Base-by-base conservation (phyloP, 306 rosid genomes). In the Casuarina glauca region DNA sequence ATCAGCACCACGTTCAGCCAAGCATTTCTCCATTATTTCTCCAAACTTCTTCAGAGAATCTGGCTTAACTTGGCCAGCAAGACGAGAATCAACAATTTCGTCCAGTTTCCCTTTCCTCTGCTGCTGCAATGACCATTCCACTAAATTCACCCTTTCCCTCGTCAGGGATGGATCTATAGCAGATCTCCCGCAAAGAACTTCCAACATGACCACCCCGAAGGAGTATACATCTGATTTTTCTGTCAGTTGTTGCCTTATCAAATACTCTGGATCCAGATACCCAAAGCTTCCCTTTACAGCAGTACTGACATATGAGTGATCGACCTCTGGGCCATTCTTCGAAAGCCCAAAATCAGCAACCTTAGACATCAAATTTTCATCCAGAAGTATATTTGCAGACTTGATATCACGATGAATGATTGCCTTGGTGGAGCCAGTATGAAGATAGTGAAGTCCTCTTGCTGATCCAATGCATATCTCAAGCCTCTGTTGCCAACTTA, bases 311-410 rank as follows among this genome's bases (percentile, higher is more conserved):
- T 91, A 89, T 1, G 88, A 84, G 70, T 84, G 49, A 16, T 89
- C 87, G 19, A 86, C 80, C 79, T 86, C 93, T 0, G 96, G 96
- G 58, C 92, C 93, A 1, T 71, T 78, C 83, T 87, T 91, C 6
- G 96, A 91, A 32, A 91, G 86, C 57, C 93, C 96, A 55, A 91
- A 89, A 80, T 89, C 93, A 36, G 96, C 91, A 70, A 91, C 93
- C 77, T 91, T 85, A 20, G 88, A 93, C 93, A 87, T 76, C 58
- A 86, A 64, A 48, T 87, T 89, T 69, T 82, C 87, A 67, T 89
- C 96, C 9, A 91, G 91, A 8, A 91, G 86, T 72, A 91, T 89
- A 76, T 91, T 91, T n/a, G 93, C 88, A 7, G 93, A 81, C 78
- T 91, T 91, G 39, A 91, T 92, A 74, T 91, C 96, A 19, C 93